Conservation (phyloP, 257 asterid genomes). For the Echium plantagineum region DNA sequence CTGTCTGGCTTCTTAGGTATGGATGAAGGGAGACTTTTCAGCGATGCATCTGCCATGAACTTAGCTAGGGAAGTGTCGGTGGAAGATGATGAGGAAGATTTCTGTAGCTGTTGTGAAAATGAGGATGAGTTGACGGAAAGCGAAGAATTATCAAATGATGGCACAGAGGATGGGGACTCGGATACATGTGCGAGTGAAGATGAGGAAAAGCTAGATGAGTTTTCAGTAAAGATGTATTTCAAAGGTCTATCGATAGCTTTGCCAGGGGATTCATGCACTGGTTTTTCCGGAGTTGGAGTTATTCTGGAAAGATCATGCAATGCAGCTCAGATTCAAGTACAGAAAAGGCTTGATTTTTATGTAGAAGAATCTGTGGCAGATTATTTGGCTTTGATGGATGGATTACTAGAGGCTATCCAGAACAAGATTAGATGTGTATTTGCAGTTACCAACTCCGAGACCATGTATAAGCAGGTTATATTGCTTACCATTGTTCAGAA, state of each 20-base stretch:
- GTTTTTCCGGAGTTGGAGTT: constrained; percentile 88
- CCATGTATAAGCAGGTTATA: constrained; percentile 70
- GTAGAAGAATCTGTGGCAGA: constrained; percentile 70
- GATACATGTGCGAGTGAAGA: constrained; percentile 46
- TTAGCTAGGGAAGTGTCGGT: constrained; percentile 21
- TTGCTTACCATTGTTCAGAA: constrained; percentile 4
- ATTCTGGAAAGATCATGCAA: constrained; percentile 41
- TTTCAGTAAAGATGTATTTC: constrained; percentile 48
- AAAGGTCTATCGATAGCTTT: constrained; percentile 65
- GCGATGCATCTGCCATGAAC: background rate
- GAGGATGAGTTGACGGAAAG: constrained; percentile 29
- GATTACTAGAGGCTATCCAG: constrained; percentile 54
- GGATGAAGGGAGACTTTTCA: background rate
- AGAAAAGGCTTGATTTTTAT: constrained; percentile 81
- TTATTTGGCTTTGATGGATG: constrained; percentile 91
- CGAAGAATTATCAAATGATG: constrained; percentile 11
- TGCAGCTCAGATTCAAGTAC: constrained; percentile 47
- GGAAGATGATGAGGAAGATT: constrained; percentile 88
- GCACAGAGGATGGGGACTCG: constrained; percentile 22
- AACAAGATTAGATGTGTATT: constrained; percentile 33
- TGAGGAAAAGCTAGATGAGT: constrained; percentile 39
- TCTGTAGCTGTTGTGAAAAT: constrained; percentile 82
- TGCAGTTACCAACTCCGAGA: constrained; percentile 64
- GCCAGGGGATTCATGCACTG: constrained; percentile 56
- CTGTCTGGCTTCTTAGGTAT: background rate